Conservation (phyloP, 768 basidiomycete species). For the Mycena galericulata region DNA sequence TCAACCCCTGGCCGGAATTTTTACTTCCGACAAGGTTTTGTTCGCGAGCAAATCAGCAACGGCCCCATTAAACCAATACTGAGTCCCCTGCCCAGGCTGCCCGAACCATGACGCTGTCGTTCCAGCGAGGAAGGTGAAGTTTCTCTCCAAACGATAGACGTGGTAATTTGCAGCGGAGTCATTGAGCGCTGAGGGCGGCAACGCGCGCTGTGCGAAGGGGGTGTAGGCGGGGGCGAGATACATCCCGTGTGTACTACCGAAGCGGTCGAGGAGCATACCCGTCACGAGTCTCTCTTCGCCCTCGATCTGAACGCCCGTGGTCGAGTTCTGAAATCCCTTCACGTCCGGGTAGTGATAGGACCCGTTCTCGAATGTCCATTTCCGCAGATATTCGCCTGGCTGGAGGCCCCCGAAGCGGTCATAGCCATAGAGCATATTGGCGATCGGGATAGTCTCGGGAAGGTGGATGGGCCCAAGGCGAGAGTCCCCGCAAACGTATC, state of each 20-base stretch:
- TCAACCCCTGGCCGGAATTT: too few relatives aligned
- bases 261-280: slow-evolving; percentile 14
- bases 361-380: not conserved
- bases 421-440: not conserved
- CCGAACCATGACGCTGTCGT: slow-evolving; percentile 14
- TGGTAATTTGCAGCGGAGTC: slow-evolving; percentile 1
- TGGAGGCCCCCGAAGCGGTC: slow-evolving; percentile 17
- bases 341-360: not conserved
- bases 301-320: not conserved
- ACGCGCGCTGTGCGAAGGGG: slow-evolving; percentile 5
- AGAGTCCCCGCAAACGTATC: not conserved
- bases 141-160: not conserved
- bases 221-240: slow-evolving; percentile 9
- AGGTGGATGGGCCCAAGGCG: not conserved
- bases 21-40: too few relatives aligned
- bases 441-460: not conserved
- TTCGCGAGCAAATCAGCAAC: not conserved
- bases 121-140: not conserved
- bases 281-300: not conserved
- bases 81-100: slow-evolving; percentile 18
- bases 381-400: slow-evolving; percentile 1
- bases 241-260: not conserved
- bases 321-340: slow-evolving; percentile 16
- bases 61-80: not conserved
- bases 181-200: not conserved